Base-by-base conservation (phyloP, 192 early-diverging fungal genomes). In the Coemansia interrupta region DNA sequence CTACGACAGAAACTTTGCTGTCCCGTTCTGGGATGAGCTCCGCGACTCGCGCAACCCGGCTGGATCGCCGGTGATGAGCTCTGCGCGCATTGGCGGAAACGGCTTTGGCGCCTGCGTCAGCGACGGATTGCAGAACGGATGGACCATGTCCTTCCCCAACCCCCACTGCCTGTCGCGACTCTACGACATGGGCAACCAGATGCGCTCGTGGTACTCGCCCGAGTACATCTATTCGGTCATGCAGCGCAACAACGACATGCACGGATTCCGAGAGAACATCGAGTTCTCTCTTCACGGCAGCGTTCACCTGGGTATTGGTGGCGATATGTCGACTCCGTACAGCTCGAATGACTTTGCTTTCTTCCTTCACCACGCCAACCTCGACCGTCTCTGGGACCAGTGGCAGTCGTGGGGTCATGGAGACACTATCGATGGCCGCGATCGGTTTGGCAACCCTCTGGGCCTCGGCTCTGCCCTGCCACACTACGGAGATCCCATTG, bases 11-110 rank as follows among this genome's bases (percentile, higher is more conserved):
- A 54, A 44, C 58, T 70, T 84, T 58, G 61, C 70, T n/a, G 32
- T 85, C 8, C 81, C 84, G 1, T 85, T 70, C 70, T 85, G 83
- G 83, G 86, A 87, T 30, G 84, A 81, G 83, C 61, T 78, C 2
- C 65, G 63, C 18, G 82, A 82, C 58, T 80, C 78, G 29, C 72
- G 68, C 54, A 60, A 55, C 51, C 76, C 82, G 3, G 70, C 82
- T 0, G 57, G 59, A 17, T 75, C 79, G 23, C 61, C 56, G 4
- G 68, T 80, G n/a, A 63, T 73, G 24, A 52, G 18, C 18, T 15
- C 68, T 11, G 57, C 64, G 32, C 60, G 70, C 10, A 48, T 78
- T 12, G 74, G 70, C 14, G 75, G 80, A 11, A 75, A 70, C 40
- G 61, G 70, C 7, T 72, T 69, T 54, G 75, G 71, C 68, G 39